These are phyloP conservation scores for Elongisporangium senticosum DNA, from an alignment of 352 stramenopile species.

Conservation along the genomic window DNA sequence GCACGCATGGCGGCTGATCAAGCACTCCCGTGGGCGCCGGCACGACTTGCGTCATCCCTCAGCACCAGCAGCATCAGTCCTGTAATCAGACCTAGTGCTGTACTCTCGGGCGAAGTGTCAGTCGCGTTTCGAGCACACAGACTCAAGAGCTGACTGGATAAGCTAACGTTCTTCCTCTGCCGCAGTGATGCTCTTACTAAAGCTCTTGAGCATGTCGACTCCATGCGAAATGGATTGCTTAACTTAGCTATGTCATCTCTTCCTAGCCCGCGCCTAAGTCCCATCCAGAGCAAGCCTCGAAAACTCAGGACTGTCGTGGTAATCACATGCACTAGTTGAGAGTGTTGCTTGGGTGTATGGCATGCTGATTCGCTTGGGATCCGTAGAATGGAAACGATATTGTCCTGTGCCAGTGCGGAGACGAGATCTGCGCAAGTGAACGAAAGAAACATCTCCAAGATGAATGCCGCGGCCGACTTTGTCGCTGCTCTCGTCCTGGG, in stretches of 20 bases:
- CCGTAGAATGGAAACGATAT: constrained; percentile 13
- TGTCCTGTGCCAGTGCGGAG: constrained; percentile 41
- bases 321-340: background rate
- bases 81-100: background rate
- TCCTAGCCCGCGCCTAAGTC: background rate
- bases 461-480: constrained; percentile 31
- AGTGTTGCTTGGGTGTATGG: background rate
- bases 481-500: constrained; percentile 37
- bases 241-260: background rate
- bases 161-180: background rate
- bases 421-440: constrained; percentile 34
- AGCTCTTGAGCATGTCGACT: background rate
- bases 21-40: background rate
- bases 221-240: background rate
- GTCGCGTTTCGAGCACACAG: background rate
- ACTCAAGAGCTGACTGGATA: background rate
- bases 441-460: constrained; percentile 29
- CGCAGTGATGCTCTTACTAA: background rate
- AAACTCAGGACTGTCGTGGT: background rate
- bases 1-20: background rate
- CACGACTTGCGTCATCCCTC: background rate
- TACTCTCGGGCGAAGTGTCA: background rate
- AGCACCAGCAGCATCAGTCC: background rate
- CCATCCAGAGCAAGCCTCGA: background rate
- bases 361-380: background rate